Conservation (phyloP, 371 early-diverging fungal species). For the Rhizopus stolonifer region DNA sequence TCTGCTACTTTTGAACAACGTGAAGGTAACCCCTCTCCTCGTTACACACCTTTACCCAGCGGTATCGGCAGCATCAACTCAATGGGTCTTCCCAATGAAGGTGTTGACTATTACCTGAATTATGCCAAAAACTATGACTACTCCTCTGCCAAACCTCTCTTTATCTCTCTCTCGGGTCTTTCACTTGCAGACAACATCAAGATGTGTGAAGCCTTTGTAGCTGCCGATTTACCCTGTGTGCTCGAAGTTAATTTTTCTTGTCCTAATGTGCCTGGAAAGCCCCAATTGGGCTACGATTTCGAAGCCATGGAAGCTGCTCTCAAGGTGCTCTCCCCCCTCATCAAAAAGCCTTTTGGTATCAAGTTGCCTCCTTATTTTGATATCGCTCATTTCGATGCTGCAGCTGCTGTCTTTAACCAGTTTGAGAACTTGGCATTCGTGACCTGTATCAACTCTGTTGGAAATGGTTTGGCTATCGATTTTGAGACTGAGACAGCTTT, state of each 20-base stretch:
- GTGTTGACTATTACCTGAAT: slow-evolving; percentile 45
- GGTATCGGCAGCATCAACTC: slow-evolving; percentile 49
- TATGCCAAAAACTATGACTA: slow-evolving; percentile 46
- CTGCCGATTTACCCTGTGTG: slow-evolving; percentile 39
- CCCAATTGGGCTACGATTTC: slow-evolving; percentile 50
- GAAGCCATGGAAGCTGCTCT: slow-evolving; percentile 50
- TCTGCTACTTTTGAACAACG: slow-evolving; percentile 45
- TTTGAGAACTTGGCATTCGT: slow-evolving; percentile 46
- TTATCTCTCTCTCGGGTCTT: slow-evolving; percentile 48
- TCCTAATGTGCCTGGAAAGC: slow-evolving; percentile 54
- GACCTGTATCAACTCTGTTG: slow-evolving; percentile 53
- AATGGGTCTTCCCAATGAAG: slow-evolving; percentile 54
- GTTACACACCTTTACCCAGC: slow-evolving; percentile 36
- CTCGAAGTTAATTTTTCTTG: slow-evolving; percentile 54
- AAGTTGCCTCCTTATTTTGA: slow-evolving; percentile 56
- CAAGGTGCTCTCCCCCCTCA: slow-evolving; percentile 40
- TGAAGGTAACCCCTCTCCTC: slow-evolving; percentile 50
- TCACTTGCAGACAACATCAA: slow-evolving; percentile 45
- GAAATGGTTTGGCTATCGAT: slow-evolving; percentile 53
- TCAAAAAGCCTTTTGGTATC: slow-evolving; percentile 53
- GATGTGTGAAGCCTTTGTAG: slow-evolving; percentile 45
- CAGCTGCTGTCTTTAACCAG: slow-evolving; percentile 42
- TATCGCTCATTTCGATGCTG: slow-evolving; percentile 50
- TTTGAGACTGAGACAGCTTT: slow-evolving; percentile 47
- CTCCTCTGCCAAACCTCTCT: slow-evolving; percentile 40